Evolutionary conservation across 805 yeast genomes (phyloP), one percentile per base, ranked within the genome.

Genomic region (Candida coleopterorum): DNA sequence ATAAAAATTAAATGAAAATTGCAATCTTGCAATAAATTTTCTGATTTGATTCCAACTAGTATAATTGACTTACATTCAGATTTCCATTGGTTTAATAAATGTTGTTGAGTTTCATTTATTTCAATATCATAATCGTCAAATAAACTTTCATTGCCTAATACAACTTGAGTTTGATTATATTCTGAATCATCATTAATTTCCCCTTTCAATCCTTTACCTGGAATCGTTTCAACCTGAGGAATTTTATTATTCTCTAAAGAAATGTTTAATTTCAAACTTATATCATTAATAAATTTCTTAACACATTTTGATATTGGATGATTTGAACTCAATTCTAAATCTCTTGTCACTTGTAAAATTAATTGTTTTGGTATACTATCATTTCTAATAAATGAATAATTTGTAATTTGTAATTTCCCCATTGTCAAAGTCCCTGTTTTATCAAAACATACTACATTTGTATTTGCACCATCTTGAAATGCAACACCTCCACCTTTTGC

Each of bases 401-500:
- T 75, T 0, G 83, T 76, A 9, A 83, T 71, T 32, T 60, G 60
- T 28, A 78, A 67, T 24, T 75, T 75, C 1, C 85, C 85, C 17
- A 78, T 78, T 0, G 93, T 83, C 44, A 83, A 60, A 0, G 93
- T 83, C 2, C 90, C 93, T 0, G 90, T 83, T 46, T 83, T 83
- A 56, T 83, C 93, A 50, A 83, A 83, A 46, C 88, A 82, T 7
- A 82, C 73, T 25, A 78, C 72, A 37, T 76, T 73, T 20, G 81
- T 65, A 17, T 62, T 63, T 1, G 87, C 74, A 2, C 82, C 89
- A 49, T 84, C 86, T 57, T 84, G 88, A 52, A 84, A 82, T 2
- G 90, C 87, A 32, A 77, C 79, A 23, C 93, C 93, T 5, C 93
- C 93, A 12, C 90, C 90, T 44, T 81, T 73, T 1, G 84, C 87